Evolutionary conservation across 2,329 filamentous ascomycete species (phyloP), one percentile per base, ranked within the genome.

Genomic region (Knufia fluminis): DNA sequence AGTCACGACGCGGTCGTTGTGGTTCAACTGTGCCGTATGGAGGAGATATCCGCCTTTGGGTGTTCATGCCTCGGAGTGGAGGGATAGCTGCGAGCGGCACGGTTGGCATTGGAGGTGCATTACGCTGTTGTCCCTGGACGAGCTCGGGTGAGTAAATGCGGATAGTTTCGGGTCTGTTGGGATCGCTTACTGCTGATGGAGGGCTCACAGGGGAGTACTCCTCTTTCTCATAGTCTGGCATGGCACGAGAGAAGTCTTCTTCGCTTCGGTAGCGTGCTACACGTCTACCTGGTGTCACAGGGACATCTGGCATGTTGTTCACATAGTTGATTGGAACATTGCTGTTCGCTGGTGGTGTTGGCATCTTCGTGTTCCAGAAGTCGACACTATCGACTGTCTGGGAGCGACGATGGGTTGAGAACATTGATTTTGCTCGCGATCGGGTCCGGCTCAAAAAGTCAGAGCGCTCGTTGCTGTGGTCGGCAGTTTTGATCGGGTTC

Each of bases 101-200:
- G 7, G 19, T 10, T 23, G 39, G 38, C n/a, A 42, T 32, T 4
- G 39, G 14, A 14, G 32, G 45, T 20, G 45, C 33, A 20, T 39
- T 31, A n/a, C 33, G 3, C 7, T 26, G 22, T 40, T 48, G 33
- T n/a, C 49, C 50, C 32, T 50, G 48, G 12, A 51, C 44, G 3
- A 66, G 60, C 33, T 60, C 59, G 1, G 71, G 71, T 14, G 69
- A 70, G 53, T 71, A 73, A 3, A 74, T 65, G 46, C 64, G 67
- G 53, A 73, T 73, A 53, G 66, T 73, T 54, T 73, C 70, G 10
- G 62, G 70, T 32, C 66, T 71, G 32, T 59, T 49, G 26, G 57
- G 52, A 22, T 45, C 50, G 22, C 49, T 52, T 47, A 58, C 42
- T 12, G 43, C 43, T 36, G 16, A 36, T 36, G 26, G 26, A 8